Base-by-base conservation (phyloP, 2,329 filamentous ascomycete species). In the Cercospora sp. region DNA sequence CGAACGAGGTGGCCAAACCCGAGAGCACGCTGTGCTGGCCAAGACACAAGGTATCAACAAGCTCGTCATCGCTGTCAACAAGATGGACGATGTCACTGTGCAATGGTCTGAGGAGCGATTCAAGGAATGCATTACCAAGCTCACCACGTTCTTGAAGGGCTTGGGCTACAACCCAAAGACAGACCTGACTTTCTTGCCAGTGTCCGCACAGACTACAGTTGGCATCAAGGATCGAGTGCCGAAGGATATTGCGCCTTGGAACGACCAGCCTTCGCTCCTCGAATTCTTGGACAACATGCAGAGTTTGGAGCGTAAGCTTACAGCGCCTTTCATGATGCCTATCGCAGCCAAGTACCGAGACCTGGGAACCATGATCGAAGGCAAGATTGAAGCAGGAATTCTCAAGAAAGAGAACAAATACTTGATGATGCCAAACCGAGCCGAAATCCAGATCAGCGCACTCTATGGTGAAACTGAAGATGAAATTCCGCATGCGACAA, bases 291-390 rank as follows among this genome's bases (percentile, higher is more conserved):
- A 97, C 79, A 85, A 88, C 78, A 97, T 98, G 92, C 89, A 91
- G 76, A 89, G 94, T 12, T 87, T 97, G 45, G 94, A 99, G 80
- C 92, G 95, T 75, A 99, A 98, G 85, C 82, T 97, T 75, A 97
- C 97, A 75, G 95, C 95, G 1, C 94, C 95, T 9, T 98, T 99
- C 86, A 98, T 99, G 95, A 97, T 99, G 94, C 92, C 95, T 8
- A 87, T 99, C 72, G 92, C 91, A 71, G 93, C 92, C 81, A 99
- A 99, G 83, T 99, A 98, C 84, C 89, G 91, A 75, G 96, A 99
- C 79, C 90, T 99, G 86, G 95, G 95, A 75, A 99, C 95, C 70
- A 93, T 99, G 87, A 88, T 97, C 51, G 96, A 99, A 83, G 95
- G 95, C 73, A 97, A 97, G 86, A 91, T 99, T 72, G 95, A 99